Evolutionary conservation across 768 basidiomycete genomes (phyloP), one percentile per base, ranked within the genome.

Genomic region (Harrya chromipes): DNA sequence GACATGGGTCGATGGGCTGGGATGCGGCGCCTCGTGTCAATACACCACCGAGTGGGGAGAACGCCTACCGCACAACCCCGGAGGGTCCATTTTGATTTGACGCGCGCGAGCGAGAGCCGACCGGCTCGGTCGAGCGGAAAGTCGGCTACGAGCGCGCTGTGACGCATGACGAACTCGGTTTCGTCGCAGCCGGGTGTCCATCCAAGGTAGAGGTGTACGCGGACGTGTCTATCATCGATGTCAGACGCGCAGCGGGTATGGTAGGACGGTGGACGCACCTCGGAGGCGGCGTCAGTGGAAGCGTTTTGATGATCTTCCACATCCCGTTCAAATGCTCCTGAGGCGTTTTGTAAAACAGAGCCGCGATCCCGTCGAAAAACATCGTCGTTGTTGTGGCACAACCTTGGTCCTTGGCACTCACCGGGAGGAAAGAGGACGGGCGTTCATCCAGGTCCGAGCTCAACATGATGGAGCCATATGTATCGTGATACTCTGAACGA

Each of bases 151-250:
- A 67, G 54, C 31, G 63, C 61, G 38, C 59, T 57, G 26, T 66
- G 40, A 5, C 54, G 58, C 54, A 62, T 63, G 4, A 63, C 46
- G 27, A 63, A 61, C 17, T 67, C 63, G 21, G 49, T 59, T n/a
- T 67, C 65, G 38, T 67, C 65, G 21, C 53, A 56, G 16, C 65
- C 67, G 0, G 53, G 61, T 7, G 43, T 24, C 67, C 67, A 67
- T 5, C 56, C 65, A 19, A 61, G 40, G 34, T 64, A 67, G n/a
- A 67, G 43, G 19, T 68, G 66, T 6, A 67, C 68, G 29, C 66
- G 66, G 43, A 68, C 57, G 37, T 69, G 66, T 49, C 62, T 63
- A 37, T 6, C 14, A 21, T 13, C 13, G 24, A 19, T 13, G 12
- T 16, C n/a, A 17, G 38, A 35, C 4, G 44, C 23, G 9, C 2